Evolutionary conservation across 176 grass and related monocot genomes (phyloP).

Genomic region (Lolium perenne): DNA sequence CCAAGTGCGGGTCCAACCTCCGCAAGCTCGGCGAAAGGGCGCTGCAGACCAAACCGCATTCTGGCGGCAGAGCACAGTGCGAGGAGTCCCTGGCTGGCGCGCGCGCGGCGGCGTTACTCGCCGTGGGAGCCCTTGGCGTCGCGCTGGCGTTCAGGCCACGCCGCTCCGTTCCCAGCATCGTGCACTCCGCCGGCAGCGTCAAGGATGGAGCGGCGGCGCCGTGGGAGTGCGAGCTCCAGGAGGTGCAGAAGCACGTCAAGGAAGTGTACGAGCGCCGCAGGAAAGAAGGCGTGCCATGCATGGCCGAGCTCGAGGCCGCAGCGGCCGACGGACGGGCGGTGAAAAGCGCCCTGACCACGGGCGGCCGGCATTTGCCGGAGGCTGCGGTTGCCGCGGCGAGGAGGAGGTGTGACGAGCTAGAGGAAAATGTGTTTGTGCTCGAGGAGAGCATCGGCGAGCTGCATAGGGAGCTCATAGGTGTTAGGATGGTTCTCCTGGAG

Average conservation of each 20-base stretch:
- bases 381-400: conserved; percentile 4
- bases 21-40: conserved; percentile 71
- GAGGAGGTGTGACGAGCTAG: conserved; percentile 67
- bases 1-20: conserved; percentile 74
- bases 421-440: conserved; percentile 48
- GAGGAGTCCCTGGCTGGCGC: conserved; percentile 59
- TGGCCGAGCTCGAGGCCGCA: conserved; percentile 75
- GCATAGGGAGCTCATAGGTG: conserved; percentile 54
- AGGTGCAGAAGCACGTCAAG: conserved; percentile 65
- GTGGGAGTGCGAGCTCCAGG: conserved; percentile 68
- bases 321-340: conserved; percentile 33
- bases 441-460: conserved; percentile 69
- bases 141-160: conserved; percentile 66
- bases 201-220: conserved; percentile 18
- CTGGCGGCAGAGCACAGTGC: background rate
- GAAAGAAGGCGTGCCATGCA: conserved; percentile 57
- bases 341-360: conserved; percentile 21
- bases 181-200: background rate
- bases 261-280: conserved; percentile 76
- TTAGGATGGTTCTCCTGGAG: conserved; percentile 71
- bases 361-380: conserved; percentile 6
- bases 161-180: conserved; percentile 38
- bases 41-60: conserved; percentile 27
- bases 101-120: conserved; percentile 54
- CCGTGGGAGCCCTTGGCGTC: conserved; percentile 49